A percentile compares a stretch with the other conserved stretches of the same genome.
Conservation (phyloP, 352 stramenopile genomes). For the Vaucheria bursata region DNA sequence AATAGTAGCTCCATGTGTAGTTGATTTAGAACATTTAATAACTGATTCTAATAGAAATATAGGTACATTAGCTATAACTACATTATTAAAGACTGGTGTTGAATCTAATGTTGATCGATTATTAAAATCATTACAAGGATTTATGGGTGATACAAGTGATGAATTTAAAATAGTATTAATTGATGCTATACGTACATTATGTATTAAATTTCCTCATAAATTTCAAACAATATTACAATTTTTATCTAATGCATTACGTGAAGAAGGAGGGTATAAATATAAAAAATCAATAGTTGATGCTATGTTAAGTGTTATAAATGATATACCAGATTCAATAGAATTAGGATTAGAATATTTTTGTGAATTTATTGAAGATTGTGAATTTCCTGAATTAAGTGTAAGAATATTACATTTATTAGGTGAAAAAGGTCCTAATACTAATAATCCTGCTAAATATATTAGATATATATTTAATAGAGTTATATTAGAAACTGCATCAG, state of each 20-base stretch:
- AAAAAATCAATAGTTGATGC: constrained; percentile 97
- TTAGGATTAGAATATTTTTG: constrained; percentile 92
- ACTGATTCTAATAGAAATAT: constrained; percentile 93
- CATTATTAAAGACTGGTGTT: constrained; percentile 93
- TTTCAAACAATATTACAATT: constrained; percentile 94
- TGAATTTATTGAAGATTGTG: constrained; percentile 99
- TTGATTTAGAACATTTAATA: constrained; percentile 95
- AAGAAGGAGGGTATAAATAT: constrained; percentile 94
- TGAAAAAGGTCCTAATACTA: constrained; percentile 82
- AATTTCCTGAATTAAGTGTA: constrained; percentile 74
- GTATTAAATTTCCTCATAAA: constrained; percentile 94
- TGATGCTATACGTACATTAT: no score
- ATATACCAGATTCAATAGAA: constrained; percentile 93
- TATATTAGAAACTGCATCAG: constrained; percentile 93
- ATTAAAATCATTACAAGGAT: constrained; percentile 64
- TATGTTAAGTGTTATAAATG: constrained; percentile 90
- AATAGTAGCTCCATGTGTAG: constrained; percentile 92
- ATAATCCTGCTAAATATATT: constrained; percentile 90
- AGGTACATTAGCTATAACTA: constrained; percentile 96
- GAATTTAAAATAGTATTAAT: no score
- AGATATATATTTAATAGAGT: constrained; percentile 98
- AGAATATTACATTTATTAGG: constrained; percentile 92
- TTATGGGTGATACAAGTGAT: no score
- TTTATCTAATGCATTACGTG: constrained; percentile 91
- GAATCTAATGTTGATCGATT: constrained; percentile 89